Evolutionary conservation across 768 basidiomycete genomes (phyloP), one percentile per base, ranked within the genome.

Genomic region (Thelephora aurantiotincta): DNA sequence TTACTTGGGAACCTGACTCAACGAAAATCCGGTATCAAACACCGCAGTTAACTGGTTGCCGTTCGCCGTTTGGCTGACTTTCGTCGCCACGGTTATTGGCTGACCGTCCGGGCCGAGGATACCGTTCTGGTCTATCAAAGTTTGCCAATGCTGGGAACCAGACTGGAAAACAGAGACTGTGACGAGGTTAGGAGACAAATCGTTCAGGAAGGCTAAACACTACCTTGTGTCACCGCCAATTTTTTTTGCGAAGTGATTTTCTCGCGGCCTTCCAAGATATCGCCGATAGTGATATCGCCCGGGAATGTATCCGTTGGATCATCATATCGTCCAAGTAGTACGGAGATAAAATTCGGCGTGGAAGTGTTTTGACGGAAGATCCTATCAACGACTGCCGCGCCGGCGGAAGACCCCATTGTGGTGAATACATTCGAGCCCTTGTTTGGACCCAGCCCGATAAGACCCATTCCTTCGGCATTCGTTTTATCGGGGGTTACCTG

Each of bases 21-120:
- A 64, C 0, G 79, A 70, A 58, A 80, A 84, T 0, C 84, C 83
- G 3, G 79, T 77, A 57, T 87, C 84, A 26, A 85, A 63, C 2
- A 86, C 66, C 3, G 73, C 73, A 1, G 78, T 80, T 6, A 75
- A 63, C 52, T 76, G 76, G 13, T 63, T 63, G 42, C 72, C 60
- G 22, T 62, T 59, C 1, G 66, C 64, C 26, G 68, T 62, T 9
- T 63, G 55, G 13, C 50, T 30, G 6, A 82, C 80, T 22, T 58
- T 61, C 0, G 75, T 73, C 3, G 53, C 57, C 42, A 77, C 54
- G 16, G 63, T 54, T 37, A 81, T 72, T 14, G 63, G 50, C 23
- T 73, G 57, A 5, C 78, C 78, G 48, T 79, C 70, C 0, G 80
- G 78, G 1, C 77, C 82, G 19, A 78, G 70, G 46, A 85, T 64